phyloP scores from a whole-genome alignment of 1,284 basidiomycete genomes.

The Leccinum griseonigrum region DNA sequence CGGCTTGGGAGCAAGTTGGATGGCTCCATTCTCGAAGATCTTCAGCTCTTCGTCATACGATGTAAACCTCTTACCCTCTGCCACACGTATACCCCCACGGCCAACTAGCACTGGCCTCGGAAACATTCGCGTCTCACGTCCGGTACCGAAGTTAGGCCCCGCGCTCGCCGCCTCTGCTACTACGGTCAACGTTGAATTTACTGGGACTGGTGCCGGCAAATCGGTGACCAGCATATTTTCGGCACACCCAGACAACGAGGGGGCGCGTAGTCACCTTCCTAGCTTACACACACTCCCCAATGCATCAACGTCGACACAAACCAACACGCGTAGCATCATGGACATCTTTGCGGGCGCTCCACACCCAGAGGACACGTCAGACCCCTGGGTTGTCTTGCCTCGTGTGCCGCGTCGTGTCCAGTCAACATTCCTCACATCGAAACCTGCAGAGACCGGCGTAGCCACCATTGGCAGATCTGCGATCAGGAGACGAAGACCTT shows the following conservation, averaged over 20 bases:
- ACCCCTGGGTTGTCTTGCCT: slow-evolving; percentile 68
- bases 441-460: slow-evolving; percentile 16
- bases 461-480: slow-evolving; percentile 24
- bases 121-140: slow-evolving; percentile 32
- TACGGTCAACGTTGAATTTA: slow-evolving; percentile 93
- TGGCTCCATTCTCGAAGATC: slow-evolving; percentile 78
- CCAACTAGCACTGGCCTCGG: slow-evolving; percentile 22
- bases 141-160: slow-evolving; percentile 73
- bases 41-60: slow-evolving; percentile 43
- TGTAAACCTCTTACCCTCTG: slow-evolving; percentile 4
- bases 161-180: slow-evolving; percentile 83
- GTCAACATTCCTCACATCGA: slow-evolving; percentile 28
- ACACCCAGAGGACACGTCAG: slow-evolving; percentile 37
- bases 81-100: slow-evolving; percentile 24
- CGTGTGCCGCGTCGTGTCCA: slow-evolving; percentile 39
- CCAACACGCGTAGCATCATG: slow-evolving; percentile 47
- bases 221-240: slow-evolving; percentile 62
- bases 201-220: slow-evolving; percentile 69
- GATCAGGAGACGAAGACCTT: slow-evolving; percentile 26
- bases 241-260: slow-evolving; percentile 31
- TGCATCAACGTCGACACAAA: slow-evolving; percentile 22
- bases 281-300: slow-evolving; percentile 18
- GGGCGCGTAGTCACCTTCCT: slow-evolving; percentile 18
- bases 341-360: slow-evolving; percentile 86
- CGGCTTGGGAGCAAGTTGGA: slow-evolving; percentile 56